Conservation (phyloP, 1,284 basidiomycete species). For the Paramarasmius palmivorus region DNA sequence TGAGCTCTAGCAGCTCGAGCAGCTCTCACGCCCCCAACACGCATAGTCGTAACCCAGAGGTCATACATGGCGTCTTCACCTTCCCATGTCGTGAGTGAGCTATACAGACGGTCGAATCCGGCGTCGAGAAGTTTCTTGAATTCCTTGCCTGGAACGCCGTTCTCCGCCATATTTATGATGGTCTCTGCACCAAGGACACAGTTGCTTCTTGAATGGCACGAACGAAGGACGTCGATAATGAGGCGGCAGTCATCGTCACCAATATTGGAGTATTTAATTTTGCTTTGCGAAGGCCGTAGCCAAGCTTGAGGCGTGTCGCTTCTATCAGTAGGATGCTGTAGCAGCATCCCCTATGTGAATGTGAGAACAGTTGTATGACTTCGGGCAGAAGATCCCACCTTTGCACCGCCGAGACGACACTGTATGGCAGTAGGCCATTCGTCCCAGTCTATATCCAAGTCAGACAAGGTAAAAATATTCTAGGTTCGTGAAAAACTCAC, state of each 20-base stretch:
- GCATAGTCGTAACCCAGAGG: constrained; percentile 41
- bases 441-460: constrained; percentile 28
- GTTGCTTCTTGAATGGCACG: constrained; percentile 40
- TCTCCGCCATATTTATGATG: constrained; percentile 53
- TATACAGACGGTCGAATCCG: constrained; percentile 36
- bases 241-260: constrained; percentile 37
- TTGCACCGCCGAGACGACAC: constrained; percentile 44
- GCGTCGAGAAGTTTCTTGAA: constrained; percentile 39
- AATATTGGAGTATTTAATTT: constrained; percentile 40
- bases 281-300: constrained; percentile 48
- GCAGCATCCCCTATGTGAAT: constrained; percentile 40
- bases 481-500: constrained; percentile 14
- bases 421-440: constrained; percentile 49
- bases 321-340: constrained; percentile 34
- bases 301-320: constrained; percentile 34
- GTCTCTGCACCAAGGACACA: constrained; percentile 46
- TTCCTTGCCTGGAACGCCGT: constrained; percentile 40
- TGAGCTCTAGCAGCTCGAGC: constrained; percentile 43
- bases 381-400: constrained; percentile 32
- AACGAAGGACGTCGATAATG: constrained; percentile 49
- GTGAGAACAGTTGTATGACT: neutral
- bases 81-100: constrained; percentile 47
- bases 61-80: constrained; percentile 39
- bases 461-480: neutral
- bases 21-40: constrained; percentile 42